Base-by-base conservation (phyloP, 1,284 basidiomycete genomes). In the Rhodotorula mucilaginosa region DNA sequence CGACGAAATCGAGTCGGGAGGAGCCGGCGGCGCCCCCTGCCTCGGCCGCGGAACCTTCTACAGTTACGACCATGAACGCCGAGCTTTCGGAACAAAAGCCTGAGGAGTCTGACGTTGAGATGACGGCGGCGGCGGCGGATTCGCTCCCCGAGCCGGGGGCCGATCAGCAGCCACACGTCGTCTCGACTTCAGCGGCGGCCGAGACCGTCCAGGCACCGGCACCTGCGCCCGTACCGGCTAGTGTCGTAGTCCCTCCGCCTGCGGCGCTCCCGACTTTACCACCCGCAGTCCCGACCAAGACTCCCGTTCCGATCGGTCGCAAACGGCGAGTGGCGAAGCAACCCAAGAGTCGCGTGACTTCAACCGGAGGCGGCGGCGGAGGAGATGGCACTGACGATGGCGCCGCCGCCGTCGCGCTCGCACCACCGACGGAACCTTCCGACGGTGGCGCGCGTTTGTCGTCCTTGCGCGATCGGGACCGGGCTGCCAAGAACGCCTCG, bases 241-340 rank as follows among this genome's bases (percentile, higher is more conserved):
- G 47, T 23, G 48, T 29, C 8, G 21, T 16, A 3, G 39, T 49
- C 61, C 26, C 26, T 48, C 29, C 49, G 5, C 15, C 47, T 8
- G 13, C 68, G 18, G 31, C 61, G 10, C 59, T 13, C 52, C 58
- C 10, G 39, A 31, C 57, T 23, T 13, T 51, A 26, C n/a, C 67
- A 26, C 21, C 57, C 51, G 21, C 52, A 52, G n/a, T 62, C 44
- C 19, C 60, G 44, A 49, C 52, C 10, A 59, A 39, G 23, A 39
- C 52, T 16, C 57, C 66, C 23, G 62, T 61, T 5, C 51, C 68
- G 21, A 54, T 65, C 6, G 69, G 69, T 21, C 65, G 69, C 23
- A 71, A 71, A 46, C 62, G 69, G 6, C 58, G 69, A 39, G 61
- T 67, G 34, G 65, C 62, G 23, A 71, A 71, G 66, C 69, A 71